Conservation (phyloP, 208 protist species). For the Phytomonas francai region DNA sequence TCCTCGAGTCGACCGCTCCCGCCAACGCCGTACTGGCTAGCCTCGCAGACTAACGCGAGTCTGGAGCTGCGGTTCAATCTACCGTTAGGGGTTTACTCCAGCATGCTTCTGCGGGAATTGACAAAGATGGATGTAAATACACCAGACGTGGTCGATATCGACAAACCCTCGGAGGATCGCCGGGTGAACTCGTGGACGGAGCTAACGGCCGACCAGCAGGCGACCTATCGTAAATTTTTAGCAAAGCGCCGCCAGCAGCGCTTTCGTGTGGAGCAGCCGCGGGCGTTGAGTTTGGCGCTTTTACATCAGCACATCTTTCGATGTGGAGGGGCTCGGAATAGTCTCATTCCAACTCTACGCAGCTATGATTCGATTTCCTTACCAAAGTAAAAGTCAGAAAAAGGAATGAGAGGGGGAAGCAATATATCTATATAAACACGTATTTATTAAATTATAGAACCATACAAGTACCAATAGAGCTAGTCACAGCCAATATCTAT, state of each 20-base stretch:
- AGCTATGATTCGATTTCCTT: slow-evolving; percentile 73
- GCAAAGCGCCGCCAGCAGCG: slow-evolving; percentile 53
- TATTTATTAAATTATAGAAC: no score
- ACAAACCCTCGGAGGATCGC: slow-evolving; percentile 30
- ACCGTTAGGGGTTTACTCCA: slow-evolving; percentile 55
- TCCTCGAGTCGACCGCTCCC: slow-evolving; percentile 19
- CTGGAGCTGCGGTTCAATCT: slow-evolving; percentile 57
- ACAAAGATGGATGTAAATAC: slow-evolving; percentile 81
- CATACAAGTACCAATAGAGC: not conserved
- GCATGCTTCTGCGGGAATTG: slow-evolving; percentile 76
- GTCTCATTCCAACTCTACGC: slow-evolving; percentile 70
- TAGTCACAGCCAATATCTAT: no score
- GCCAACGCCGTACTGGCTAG: slow-evolving; percentile 65
- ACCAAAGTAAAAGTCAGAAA: not conserved
- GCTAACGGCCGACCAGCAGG: slow-evolving; percentile 43
- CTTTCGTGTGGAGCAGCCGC: slow-evolving; percentile 34
- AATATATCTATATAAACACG: not conserved
- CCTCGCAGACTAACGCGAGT: slow-evolving; percentile 40
- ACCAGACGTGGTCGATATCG: slow-evolving; percentile 66
- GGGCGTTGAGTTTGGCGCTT: slow-evolving; percentile 62
- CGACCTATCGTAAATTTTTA: slow-evolving; percentile 39
- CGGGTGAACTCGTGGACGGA: slow-evolving; percentile 32
- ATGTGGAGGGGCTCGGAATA: slow-evolving; percentile 60
- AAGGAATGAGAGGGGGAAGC: not conserved
- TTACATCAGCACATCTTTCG: slow-evolving; percentile 86